Percentiles rank a stretch among this genome's conserved stretches.
Conservation (phyloP, 192 early-diverging fungal genomes). For the Backusella circina region DNA sequence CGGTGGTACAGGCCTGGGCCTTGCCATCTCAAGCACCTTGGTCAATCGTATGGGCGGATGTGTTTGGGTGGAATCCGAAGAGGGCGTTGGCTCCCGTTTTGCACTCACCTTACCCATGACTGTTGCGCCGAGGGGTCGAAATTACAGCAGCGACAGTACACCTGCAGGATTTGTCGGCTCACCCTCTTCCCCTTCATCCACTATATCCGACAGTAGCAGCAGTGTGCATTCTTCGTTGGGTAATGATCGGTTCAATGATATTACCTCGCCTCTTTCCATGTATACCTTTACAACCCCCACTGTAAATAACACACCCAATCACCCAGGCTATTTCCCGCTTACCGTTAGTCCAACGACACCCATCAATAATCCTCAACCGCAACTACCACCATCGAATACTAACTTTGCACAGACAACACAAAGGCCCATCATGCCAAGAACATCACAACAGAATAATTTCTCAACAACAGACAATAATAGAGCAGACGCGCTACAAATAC, state of each 20-base stretch:
- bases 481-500: background rate
- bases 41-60: constrained; percentile 62
- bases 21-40: constrained; percentile 59
- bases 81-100: constrained; percentile 51
- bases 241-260: background rate
- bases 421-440: background rate
- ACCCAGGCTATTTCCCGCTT: constrained; percentile 1
- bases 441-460: background rate
- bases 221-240: constrained; percentile 4
- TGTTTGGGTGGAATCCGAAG: constrained; percentile 53
- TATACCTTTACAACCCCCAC: background rate
- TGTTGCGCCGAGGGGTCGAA: constrained; percentile 8
- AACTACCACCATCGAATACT: background rate
- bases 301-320: background rate
- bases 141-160: constrained; percentile 10
- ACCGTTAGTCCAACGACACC: background rate
- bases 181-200: constrained; percentile 25
- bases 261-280: background rate
- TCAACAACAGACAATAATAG: background rate
- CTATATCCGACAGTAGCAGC: constrained; percentile 23
- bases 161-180: constrained; percentile 10
- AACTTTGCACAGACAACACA: background rate
- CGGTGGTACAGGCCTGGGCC: constrained; percentile 60
- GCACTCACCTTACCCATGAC: constrained; percentile 43
- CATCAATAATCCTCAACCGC: background rate